Conservation (phyloP, 441 rosid genomes). For the Erysimum cheiri region DNA sequence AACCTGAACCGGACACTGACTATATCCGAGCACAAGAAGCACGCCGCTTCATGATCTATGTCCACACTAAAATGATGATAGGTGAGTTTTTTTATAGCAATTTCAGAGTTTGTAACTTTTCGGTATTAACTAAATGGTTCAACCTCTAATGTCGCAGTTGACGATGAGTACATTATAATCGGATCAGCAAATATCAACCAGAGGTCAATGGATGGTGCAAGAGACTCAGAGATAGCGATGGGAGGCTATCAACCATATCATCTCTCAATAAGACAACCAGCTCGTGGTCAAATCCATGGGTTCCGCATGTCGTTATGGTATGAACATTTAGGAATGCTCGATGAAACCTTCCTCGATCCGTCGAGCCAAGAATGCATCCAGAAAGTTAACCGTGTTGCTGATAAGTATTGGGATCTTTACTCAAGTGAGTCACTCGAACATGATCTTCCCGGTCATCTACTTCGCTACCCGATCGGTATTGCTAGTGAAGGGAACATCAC, state of each 20-base stretch:
- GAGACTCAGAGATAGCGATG: constrained; percentile 99
- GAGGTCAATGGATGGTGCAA: constrained; percentile 97
- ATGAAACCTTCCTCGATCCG: constrained; percentile 78
- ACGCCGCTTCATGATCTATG: constrained; percentile 98
- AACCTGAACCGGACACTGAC: constrained; percentile 82
- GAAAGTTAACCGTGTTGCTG: constrained; percentile 81
- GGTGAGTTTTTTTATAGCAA: constrained; percentile 53
- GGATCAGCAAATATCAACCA: constrained; percentile 99
- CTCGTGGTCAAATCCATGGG: constrained; percentile 96
- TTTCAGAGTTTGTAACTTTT: neutral
- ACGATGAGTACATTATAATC: constrained; percentile 90
- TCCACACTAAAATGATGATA: constrained; percentile 97
- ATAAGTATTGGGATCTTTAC: constrained; percentile 91
- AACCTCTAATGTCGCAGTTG: constrained; percentile 73
- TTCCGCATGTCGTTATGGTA: constrained; percentile 96
- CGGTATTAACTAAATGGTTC: neutral
- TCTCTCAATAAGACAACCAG: constrained; percentile 73
- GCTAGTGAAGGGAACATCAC: constrained; percentile 71
- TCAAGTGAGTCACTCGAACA: constrained; percentile 77
- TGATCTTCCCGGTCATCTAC: constrained; percentile 94
- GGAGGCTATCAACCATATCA: constrained; percentile 97
- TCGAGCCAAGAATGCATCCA: constrained; percentile 67
- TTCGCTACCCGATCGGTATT: constrained; percentile 85
- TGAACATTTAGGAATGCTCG: constrained; percentile 95
- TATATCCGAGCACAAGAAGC: constrained; percentile 85